Evolutionary conservation across 2,329 filamentous ascomycete species (phyloP), one percentile per base, ranked within the genome.

Genomic region (Ascocoryne sarcoides): DNA sequence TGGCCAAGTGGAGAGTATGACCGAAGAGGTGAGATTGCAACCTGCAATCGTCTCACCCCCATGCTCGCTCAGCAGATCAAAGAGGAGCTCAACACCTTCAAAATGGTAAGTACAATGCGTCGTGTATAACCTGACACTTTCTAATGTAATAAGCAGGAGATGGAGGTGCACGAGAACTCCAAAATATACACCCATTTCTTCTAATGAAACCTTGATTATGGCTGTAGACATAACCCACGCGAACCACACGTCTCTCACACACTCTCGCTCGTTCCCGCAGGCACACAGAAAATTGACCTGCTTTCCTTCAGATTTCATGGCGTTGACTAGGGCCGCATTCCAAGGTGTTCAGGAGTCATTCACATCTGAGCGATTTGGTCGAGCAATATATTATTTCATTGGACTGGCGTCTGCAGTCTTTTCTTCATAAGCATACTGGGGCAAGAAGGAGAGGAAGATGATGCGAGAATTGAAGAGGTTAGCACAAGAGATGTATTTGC

Each of bases 121-220:
- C 34, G 54, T 48, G 18, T 14, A 1, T 31, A 3, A 33, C 1
- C 10, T 16, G 2, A 14, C 5, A 29, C 17, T 14, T 9, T 40
- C 38, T 41, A n/a, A 50, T 20, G 45, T 47, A 51, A 69, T 75
- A 62, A 76, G 54, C 7, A 19, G 92, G 92, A 98, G 70, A 98
- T 98, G 92, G 92, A 96, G 71, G 92, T 98, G 57, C 92, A 98
- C 64, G 92, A 96, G 67, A 86, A 83, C 62, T 96, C 92, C 52
- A 98, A 96, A 70, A 89, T 95, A 59, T 95, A 98, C 72, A 98
- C 92, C 56, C 92, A 98, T 75, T 98, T 98, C 76, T 96, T 98
- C 73, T 98, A 77, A 90, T 65, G 67, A 72, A 52, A 53, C 44
- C 38, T 56, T 46, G 52, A 57, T 48, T 52, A 54, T 53, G 52